Conservation (phyloP, 2,329 filamentous ascomycete species). For the Fusarium sp. region DNA sequence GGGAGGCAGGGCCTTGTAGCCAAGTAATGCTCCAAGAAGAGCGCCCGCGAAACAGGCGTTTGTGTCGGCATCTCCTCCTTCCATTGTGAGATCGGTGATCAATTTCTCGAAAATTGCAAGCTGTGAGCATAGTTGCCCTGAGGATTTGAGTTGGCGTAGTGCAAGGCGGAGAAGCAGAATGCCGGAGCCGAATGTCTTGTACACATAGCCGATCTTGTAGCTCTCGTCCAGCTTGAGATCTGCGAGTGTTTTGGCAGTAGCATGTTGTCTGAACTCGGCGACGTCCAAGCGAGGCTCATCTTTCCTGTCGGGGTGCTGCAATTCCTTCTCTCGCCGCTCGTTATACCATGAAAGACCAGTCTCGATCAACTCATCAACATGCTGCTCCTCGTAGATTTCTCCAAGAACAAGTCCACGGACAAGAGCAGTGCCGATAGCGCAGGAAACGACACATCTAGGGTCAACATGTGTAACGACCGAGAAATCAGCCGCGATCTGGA, state of each 20-base stretch:
- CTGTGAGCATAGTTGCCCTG: constrained; percentile 36
- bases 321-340: constrained; percentile 35
- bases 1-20: constrained; percentile 60
- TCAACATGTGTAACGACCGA: constrained; percentile 64
- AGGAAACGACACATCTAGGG: constrained; percentile 64
- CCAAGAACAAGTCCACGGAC: constrained; percentile 61
- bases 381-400: constrained; percentile 56
- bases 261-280: constrained; percentile 58
- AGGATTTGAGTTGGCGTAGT: constrained; percentile 52
- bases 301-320: constrained; percentile 44
- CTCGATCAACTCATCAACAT: constrained; percentile 59
- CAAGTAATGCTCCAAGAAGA: constrained; percentile 62
- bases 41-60: constrained; percentile 67
- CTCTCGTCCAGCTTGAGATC: constrained; percentile 61
- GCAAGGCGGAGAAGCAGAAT: constrained; percentile 60
- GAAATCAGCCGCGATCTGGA: constrained; percentile 57
- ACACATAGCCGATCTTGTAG: constrained; percentile 65
- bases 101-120: constrained; percentile 59
- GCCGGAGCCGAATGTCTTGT: constrained; percentile 65
- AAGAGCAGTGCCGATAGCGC: constrained; percentile 61
- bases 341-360: constrained; percentile 57
- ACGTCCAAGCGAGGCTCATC: constrained; percentile 54
- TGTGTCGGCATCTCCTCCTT: constrained; percentile 67
- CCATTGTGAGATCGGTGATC: constrained; percentile 63
- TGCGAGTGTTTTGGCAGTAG: constrained; percentile 53